phyloP scores from a whole-genome alignment of 371 early-diverging fungal species.

The Apophysomyces elegans region DNA sequence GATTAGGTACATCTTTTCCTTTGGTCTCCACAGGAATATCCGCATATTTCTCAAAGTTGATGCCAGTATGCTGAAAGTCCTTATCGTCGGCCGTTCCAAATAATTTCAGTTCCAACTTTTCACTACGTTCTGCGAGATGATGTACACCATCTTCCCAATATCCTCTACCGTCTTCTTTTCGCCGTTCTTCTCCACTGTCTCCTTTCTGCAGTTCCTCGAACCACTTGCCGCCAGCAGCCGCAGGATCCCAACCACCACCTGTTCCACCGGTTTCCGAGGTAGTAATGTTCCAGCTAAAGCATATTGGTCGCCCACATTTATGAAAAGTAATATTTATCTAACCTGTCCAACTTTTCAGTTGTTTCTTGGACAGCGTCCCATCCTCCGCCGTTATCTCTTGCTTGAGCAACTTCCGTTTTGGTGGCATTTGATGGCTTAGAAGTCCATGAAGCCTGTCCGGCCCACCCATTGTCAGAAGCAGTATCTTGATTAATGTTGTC shows the following conservation, averaged over 20 bases:
- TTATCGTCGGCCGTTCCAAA: slow-evolving; percentile 68
- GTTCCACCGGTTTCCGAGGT: neutral
- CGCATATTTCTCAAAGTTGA: slow-evolving; percentile 97
- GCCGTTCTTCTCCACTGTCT: neutral
- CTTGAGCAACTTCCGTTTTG: neutral
- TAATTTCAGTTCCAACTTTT: slow-evolving; percentile 44
- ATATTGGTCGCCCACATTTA: neutral
- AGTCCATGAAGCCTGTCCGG: neutral
- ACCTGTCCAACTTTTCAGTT: slow-evolving; percentile 6
- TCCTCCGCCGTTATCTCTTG: neutral
- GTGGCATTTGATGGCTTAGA: neutral
- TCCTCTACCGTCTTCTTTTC: slow-evolving; percentile 57
- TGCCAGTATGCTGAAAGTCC: slow-evolving; percentile 81
- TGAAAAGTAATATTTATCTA: neutral
- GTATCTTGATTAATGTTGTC: too few species aligned
- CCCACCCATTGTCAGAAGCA: neutral
- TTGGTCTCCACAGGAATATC: slow-evolving; percentile 95
- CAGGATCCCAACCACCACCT: neutral
- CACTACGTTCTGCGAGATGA: slow-evolving; percentile 35
- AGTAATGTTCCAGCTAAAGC: neutral
- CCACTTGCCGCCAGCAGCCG: slow-evolving; percentile 5
- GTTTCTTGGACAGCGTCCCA: neutral
- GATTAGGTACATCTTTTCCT: slow-evolving; percentile 79
- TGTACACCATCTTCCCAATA: slow-evolving; percentile 75
- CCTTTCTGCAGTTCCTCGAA: neutral